phyloP scores from a whole-genome alignment of 768 basidiomycete genomes.

The Phanerochaete carnosa region DNA sequence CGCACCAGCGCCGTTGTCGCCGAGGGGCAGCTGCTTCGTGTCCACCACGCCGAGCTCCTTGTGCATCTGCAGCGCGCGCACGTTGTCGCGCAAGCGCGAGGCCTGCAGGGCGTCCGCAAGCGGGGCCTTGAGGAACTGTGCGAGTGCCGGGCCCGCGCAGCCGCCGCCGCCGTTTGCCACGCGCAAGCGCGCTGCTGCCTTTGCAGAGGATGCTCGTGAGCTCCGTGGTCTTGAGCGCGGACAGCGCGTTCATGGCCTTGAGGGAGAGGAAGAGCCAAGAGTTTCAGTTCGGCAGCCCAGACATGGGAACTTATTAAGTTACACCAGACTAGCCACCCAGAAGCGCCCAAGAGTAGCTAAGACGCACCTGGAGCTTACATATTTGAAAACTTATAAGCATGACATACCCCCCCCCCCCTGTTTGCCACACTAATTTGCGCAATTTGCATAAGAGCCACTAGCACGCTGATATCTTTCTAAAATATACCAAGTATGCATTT shows the following conservation, averaged over 20 bases:
- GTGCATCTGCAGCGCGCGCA: slow-evolving; percentile 44
- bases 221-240: slow-evolving; percentile 39
- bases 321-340: no score
- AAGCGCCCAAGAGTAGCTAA: no score
- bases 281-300: no score
- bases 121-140: slow-evolving; percentile 41
- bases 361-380: no score
- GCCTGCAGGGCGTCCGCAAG: slow-evolving; percentile 42
- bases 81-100: slow-evolving; percentile 40
- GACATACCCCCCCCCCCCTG: no score
- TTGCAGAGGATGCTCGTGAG: slow-evolving; percentile 54
- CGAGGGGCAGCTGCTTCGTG: slow-evolving; percentile 28
- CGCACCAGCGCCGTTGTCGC: no score
- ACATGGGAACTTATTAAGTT: no score
- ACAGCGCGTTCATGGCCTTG: slow-evolving; percentile 50
- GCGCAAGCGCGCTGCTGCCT: slow-evolving; percentile 52
- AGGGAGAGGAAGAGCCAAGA: slow-evolving; percentile 61
- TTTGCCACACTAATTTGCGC: no score
- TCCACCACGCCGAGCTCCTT: slow-evolving; percentile 28
- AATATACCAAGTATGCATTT: no score
- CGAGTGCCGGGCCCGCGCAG: slow-evolving; percentile 36
- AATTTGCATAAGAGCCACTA: no score
- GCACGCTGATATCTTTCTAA: no score
- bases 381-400: no score
- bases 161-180: slow-evolving; percentile 31